Conservation (phyloP, 108 stramenopile species). For the Bacterosira constricta region DNA sequence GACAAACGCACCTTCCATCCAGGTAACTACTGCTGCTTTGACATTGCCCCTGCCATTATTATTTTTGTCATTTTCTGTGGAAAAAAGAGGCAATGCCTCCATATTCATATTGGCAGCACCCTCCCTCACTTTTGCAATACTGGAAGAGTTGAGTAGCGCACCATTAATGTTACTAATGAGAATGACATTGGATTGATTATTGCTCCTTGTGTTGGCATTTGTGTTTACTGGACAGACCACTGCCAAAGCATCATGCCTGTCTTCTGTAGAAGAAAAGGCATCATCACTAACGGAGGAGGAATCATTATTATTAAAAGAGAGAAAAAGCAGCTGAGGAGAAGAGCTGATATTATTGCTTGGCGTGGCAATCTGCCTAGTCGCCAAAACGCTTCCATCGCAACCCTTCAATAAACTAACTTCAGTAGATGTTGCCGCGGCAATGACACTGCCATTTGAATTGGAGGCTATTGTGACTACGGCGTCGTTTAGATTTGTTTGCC, state of each 20-base stretch:
- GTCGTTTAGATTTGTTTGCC: slow-evolving; percentile 45
- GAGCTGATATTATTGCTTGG: background rate
- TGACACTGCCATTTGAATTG: slow-evolving; percentile 57
- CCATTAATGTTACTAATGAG: slow-evolving; percentile 78
- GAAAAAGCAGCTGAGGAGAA: slow-evolving; percentile 9
- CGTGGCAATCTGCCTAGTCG: slow-evolving; percentile 53
- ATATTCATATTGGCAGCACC: slow-evolving; percentile 62
- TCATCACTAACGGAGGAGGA: slow-evolving; percentile 1
- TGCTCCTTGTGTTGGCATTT: slow-evolving; percentile 15
- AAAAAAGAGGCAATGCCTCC: slow-evolving; percentile 32
- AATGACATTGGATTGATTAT: slow-evolving; percentile 28
- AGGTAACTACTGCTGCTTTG: background rate
- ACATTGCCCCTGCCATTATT: slow-evolving; percentile 21
- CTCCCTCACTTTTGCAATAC: slow-evolving; percentile 41
- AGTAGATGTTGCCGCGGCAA: slow-evolving; percentile 60
- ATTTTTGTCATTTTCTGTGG: background rate
- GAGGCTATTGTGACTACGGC: slow-evolving; percentile 52
- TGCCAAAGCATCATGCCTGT: slow-evolving; percentile 33
- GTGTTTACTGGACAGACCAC: slow-evolving; percentile 37
- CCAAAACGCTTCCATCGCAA: slow-evolving; percentile 62
- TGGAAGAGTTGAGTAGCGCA: slow-evolving; percentile 49
- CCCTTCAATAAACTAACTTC: slow-evolving; percentile 67
- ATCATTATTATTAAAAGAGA: background rate
- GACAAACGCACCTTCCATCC: background rate
- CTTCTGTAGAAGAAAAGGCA: slow-evolving; percentile 6